Evolutionary conservation across 768 basidiomycete species (phyloP), one percentile per base, ranked within the genome.

Genomic region (Naganishia kalamii): DNA sequence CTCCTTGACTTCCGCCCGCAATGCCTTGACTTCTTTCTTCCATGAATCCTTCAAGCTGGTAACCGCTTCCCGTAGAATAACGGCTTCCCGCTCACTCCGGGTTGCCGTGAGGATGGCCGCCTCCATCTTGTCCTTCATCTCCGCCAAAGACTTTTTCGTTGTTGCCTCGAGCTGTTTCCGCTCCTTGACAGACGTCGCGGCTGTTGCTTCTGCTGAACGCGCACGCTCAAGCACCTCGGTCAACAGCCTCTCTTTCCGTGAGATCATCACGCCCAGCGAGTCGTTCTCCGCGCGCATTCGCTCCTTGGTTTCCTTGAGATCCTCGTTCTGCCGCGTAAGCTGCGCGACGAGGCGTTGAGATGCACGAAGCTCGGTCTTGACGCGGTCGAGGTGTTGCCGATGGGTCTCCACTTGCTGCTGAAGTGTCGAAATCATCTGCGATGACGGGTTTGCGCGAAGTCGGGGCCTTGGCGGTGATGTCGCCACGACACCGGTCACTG

Each of bases 221-320:
- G 76, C 76, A 47, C 76, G 47, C 32, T 77, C 76, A 6, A 77
- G 69, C 8, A 76, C 72, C 70, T 77, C 76, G 63, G 73, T 72
- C 32, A 77, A 62, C 19, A 75, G 54, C 1, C 75, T 66, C 62
- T 77, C 75, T 60, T 76, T 76, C 46, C 76, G 60, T 4, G 69
- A 60, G 33, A 77, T 73, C 15, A 75, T 70, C 41, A 76, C 75
- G 47, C 76, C 75, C 47, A 76, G 60, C 0, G 72, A 70, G 21
- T 77, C 76, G 25, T 69, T 70, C 57, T 77, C 74, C 3, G 70
- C 69, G 32, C 74, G 49, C 65, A 74, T 73, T 30, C 76, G 54
- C 43, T 74, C 75, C 52, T 70, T 68, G 4, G 76, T 76, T 40
- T 76, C 75, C 51, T 74, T 76, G 23, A 77, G 71, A 69, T 77